Conservation (phyloP, 1,284 basidiomycete genomes). For the Cryptococcus depauperatus region DNA sequence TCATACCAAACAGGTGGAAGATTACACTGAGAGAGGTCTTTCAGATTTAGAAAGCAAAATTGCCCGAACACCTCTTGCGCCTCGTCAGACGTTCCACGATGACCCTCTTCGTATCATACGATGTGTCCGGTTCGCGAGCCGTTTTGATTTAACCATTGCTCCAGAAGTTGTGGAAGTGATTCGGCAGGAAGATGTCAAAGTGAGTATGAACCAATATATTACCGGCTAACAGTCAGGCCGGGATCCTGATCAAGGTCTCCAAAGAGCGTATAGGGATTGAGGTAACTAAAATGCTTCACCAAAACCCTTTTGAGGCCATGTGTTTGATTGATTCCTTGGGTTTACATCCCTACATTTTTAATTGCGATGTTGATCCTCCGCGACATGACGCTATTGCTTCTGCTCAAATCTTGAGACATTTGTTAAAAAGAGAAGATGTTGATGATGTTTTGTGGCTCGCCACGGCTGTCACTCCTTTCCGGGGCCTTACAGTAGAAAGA, state of each 20-base stretch:
- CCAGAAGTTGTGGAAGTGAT: constrained; percentile 61
- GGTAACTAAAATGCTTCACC: constrained; percentile 78
- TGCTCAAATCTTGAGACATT: constrained; percentile 53
- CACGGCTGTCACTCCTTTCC: constrained; percentile 59
- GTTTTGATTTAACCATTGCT: constrained; percentile 79
- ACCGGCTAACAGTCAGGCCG: constrained; percentile 49
- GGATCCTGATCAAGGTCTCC: constrained; percentile 68
- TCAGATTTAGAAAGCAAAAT: constrained; percentile 70
- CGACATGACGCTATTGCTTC: constrained; percentile 51
- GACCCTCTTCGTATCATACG: constrained; percentile 89
- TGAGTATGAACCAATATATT: constrained; percentile 30
- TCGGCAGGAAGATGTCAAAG: constrained; percentile 62
- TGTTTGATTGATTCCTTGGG: constrained; percentile 61
- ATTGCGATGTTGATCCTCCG: constrained; percentile 49
- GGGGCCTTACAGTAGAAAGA: constrained; percentile 54
- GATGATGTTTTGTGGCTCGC: constrained; percentile 63
- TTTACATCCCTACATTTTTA: constrained; percentile 66
- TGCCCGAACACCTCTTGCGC: constrained; percentile 82
- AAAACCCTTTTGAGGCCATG: constrained; percentile 65
- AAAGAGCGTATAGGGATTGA: constrained; percentile 87
- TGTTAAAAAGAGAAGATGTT: constrained; percentile 44
- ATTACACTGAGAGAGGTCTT: constrained; percentile 78
- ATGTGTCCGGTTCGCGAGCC: constrained; percentile 82
- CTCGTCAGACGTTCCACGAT: constrained; percentile 81
- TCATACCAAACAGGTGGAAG: constrained; percentile 79